Base-by-base conservation (phyloP, 768 basidiomycete genomes). In the Phylloporus scabripes region DNA sequence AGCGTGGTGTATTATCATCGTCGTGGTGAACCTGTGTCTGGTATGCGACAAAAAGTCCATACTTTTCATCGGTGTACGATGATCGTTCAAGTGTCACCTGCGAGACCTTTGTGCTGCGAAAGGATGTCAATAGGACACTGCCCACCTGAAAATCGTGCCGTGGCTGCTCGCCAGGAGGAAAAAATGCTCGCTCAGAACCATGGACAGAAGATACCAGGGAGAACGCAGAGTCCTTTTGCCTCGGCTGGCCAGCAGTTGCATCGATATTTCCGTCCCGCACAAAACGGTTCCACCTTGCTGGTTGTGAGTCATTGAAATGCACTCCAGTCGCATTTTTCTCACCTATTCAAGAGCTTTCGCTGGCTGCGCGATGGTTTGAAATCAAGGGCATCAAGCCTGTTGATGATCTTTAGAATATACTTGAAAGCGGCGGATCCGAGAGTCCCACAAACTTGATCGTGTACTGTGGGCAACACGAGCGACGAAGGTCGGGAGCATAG, bases 391-490 rank as follows among this genome's bases (percentile, higher is more conserved):
- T 87, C 87, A 45, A 89, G 74, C 62, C 87, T 90, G 59, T 51
- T 8, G 24, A 20, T 37, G 20, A 18, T 15, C 28, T 59, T 66
- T 45, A 62, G 59, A 49, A 55, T 45, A 49, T 33, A 48, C 41
- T 24, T 28, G 5, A 29, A 51, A 24, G n/a, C 20, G 52, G 20
- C 32, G 34, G 53, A 38, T 52, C 24, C 36, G 21, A 41, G 24
- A 42, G 36, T 43, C 53, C 57, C 43, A 63, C 73, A 48, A 57
- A 87, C 92, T 81, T 89, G 65, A 97, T 97, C 3, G 95, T 92
- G 63, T 96, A 95, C 56, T 92, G 88, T 1, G 94, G 91, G 63
- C 95, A 98, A 63, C 95, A 97, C 9, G 92, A 85, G 5, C 68
- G 64, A 53, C 72, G 77, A 66, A 94, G 72, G 65, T 94, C 83